phyloP scores from a whole-genome alignment of 2,329 filamentous ascomycete species.

The Stylonectria norvegica region DNA sequence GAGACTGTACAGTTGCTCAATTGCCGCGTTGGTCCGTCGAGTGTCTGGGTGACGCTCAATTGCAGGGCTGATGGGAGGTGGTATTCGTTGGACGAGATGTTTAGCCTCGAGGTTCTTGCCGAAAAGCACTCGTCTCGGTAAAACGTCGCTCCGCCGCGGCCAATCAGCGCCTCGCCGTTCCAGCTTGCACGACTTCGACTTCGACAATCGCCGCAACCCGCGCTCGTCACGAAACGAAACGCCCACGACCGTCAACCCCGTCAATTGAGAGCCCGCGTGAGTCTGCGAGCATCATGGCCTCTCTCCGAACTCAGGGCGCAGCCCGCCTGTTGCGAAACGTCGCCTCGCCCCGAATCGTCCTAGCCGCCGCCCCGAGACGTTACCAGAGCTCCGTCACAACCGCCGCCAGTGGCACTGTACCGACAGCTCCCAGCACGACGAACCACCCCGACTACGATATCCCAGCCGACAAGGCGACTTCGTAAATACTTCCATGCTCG shows the following conservation, averaged over 20 bases:
- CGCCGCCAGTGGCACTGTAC: conserved; percentile 38
- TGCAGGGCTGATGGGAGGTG: conserved; percentile 26
- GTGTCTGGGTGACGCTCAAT: conserved; percentile 34
- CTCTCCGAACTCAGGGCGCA: conserved; percentile 57
- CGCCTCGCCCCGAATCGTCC: conserved; percentile 34
- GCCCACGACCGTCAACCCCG: conserved; percentile 10
- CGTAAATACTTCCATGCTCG: conserved; percentile 51
- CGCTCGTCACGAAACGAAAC: conserved; percentile 22
- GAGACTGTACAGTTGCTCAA: conserved; percentile 26
- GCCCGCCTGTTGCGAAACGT: conserved; percentile 51
- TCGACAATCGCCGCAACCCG: conserved; percentile 24
- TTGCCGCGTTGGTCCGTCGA: conserved; percentile 31
- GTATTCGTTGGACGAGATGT: conserved; percentile 24
- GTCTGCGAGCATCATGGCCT: conserved; percentile 59
- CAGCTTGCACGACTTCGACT: conserved; percentile 28
- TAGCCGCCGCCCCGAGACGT: conserved; percentile 48
- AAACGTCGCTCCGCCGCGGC: conserved; percentile 40
- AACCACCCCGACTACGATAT: conserved; percentile 81
- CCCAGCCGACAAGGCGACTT: conserved; percentile 82
- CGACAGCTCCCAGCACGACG: conserved; percentile 37
- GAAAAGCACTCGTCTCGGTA: conserved; percentile 51
- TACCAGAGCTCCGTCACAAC: conserved; percentile 50
- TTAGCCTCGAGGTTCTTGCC: conserved; percentile 30
- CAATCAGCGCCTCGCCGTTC: conserved; percentile 39
- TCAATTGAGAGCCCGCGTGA: conserved; percentile 26